Percentiles rank a stretch among this genome's conserved stretches.
These are phyloP conservation scores for Aspergillus texensis DNA, from an alignment of 2,329 filamentous ascomycete genomes.

Conservation along the genomic window DNA sequence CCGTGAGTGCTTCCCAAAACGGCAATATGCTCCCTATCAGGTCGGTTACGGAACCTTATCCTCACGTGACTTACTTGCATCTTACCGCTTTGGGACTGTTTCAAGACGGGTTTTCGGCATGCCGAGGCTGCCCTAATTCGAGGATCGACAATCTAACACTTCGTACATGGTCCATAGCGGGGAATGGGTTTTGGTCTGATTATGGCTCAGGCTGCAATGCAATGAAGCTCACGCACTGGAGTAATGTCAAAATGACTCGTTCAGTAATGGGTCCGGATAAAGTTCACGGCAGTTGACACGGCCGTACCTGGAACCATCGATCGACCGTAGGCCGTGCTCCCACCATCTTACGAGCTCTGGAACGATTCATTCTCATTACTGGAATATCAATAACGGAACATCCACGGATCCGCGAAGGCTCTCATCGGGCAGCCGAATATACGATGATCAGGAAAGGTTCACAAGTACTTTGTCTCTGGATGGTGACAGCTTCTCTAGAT, in stretches of 20 bases:
- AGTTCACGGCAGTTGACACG: neutral
- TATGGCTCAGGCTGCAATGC: neutral
- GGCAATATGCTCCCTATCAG: neutral
- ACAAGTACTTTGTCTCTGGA: too few species aligned
- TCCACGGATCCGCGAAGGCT: too few species aligned
- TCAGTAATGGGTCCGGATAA: neutral
- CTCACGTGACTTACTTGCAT: neutral
- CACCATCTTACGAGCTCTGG: too few species aligned
- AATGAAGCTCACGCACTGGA: neutral
- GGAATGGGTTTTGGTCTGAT: neutral
- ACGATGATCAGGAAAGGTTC: accelerated
- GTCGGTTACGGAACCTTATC: neutral
- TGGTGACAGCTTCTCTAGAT: too few species aligned
- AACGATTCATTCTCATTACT: too few species aligned
- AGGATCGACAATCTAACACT: neutral
- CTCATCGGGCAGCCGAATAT: too few species aligned
- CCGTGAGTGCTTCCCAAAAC: neutral
- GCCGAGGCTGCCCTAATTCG: neutral
- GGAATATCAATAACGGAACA: too few species aligned
- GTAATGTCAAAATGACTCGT: neutral
- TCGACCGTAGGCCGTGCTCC: too few species aligned
- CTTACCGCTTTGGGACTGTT: neutral
- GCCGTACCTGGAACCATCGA: too few species aligned
- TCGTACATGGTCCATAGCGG: neutral
- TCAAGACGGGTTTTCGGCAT: neutral